A percentile compares a stretch with the other conserved stretches of the same genome.
phyloP scores from a whole-genome alignment of 2,329 filamentous ascomycete species.

The Fusarium tjaetaba region DNA sequence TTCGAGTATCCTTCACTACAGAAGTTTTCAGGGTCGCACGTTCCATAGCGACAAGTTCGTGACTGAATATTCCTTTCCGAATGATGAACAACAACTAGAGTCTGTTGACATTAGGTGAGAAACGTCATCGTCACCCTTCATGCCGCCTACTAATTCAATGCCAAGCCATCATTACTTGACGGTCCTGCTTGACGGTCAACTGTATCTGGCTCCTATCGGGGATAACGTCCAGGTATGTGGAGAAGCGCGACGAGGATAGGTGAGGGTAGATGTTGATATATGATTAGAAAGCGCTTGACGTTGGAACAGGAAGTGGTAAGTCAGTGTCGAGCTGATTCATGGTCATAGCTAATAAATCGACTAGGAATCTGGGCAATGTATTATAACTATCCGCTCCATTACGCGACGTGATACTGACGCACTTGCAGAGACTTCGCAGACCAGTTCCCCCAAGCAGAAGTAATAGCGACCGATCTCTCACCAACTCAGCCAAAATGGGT shows the following conservation, averaged over 20 bases:
- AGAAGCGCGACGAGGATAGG: too few species aligned
- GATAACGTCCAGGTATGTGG: background rate
- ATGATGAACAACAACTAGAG: conserved; percentile 24
- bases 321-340: rapidly evolving
- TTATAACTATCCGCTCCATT: rapidly evolving
- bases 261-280: too few species aligned
- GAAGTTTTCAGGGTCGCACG: conserved; percentile 19
- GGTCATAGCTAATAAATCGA: background rate
- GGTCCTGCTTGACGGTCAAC: conserved; percentile 7
- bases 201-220: conserved; percentile 1
- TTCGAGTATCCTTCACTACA: conserved; percentile 17
- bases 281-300: conserved; percentile 3
- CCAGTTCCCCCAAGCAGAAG: conserved; percentile 8
- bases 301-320: conserved; percentile 20
- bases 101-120: conserved; percentile 13
- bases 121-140: rapidly evolving
- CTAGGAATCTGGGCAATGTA: conserved; percentile 28
- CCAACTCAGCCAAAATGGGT: conserved; percentile 25
- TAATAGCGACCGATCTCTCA: conserved; percentile 19
- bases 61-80: conserved; percentile 13
- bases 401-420: background rate
- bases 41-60: conserved; percentile 28
- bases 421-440: conserved; percentile 8
- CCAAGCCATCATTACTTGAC: conserved; percentile 19
- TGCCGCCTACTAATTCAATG: rapidly evolving